Evolutionary conservation across 2,329 filamentous ascomycete species (phyloP).

Genomic region (Talaromyces piceae): DNA sequence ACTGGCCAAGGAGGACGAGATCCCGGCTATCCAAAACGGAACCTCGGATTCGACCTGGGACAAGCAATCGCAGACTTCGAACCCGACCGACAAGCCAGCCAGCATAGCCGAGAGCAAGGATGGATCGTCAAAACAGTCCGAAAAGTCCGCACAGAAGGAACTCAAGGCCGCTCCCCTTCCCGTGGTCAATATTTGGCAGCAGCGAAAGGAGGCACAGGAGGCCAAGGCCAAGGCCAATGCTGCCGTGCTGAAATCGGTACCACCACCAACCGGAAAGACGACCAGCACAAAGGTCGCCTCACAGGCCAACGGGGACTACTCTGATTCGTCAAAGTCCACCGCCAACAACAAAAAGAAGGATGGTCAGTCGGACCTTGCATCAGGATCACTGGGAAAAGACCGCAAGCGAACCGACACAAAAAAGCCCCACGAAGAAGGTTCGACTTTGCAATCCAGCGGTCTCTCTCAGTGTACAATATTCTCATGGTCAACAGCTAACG

Average conservation of each 20-base stretch:
- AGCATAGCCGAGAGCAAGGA: slow-evolving; percentile 42
- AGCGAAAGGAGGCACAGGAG: slow-evolving; percentile 62
- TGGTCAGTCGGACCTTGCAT: slow-evolving; percentile 15
- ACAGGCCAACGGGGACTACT: slow-evolving; percentile 27
- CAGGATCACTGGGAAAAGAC: slow-evolving; percentile 22
- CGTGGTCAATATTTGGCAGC: slow-evolving; percentile 78
- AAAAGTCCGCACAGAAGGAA: slow-evolving; percentile 53
- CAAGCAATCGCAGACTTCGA: slow-evolving; percentile 55
- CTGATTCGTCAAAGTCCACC: slow-evolving; percentile 34
- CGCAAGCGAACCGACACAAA: slow-evolving; percentile 31
- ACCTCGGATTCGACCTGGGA: slow-evolving; percentile 62
- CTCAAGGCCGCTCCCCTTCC: slow-evolving; percentile 77
- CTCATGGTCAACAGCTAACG: not conserved
- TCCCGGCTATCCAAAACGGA: slow-evolving; percentile 54
- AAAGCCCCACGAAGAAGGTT: slow-evolving; percentile 35
- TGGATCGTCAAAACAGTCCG: slow-evolving; percentile 45
- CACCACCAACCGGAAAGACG: slow-evolving; percentile 14
- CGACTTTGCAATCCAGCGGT: slow-evolving; percentile 8
- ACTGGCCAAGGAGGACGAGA: slow-evolving; percentile 53
- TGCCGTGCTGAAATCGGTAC: slow-evolving; percentile 19
- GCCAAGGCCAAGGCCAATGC: slow-evolving; percentile 40
- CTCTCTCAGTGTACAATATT: not conserved
- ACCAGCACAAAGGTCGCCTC: slow-evolving; percentile 18
- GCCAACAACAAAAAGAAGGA: slow-evolving; percentile 33
- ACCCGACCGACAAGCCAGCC: slow-evolving; percentile 51